These are phyloP conservation scores for Penicillium paxilli DNA, from an alignment of 495 filamentous ascomycete species.

Conservation along the genomic window DNA sequence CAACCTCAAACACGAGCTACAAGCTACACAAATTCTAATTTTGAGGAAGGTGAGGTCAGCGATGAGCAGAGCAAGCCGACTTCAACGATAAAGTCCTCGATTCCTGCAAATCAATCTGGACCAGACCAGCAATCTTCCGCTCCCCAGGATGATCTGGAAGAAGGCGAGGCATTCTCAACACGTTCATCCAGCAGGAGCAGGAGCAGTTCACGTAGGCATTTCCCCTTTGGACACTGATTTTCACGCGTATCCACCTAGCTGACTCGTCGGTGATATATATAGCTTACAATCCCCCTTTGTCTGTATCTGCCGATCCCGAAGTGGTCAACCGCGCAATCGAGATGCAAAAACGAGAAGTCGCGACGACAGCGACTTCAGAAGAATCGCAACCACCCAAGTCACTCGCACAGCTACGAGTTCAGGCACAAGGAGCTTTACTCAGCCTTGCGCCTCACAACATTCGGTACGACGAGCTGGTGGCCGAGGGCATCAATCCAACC, in stretches of 20 bases:
- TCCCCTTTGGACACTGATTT: too few relatives aligned
- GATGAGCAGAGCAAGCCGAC: conserved; percentile 53
- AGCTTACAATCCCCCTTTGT: conserved; percentile 47
- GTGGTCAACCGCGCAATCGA: conserved; percentile 17
- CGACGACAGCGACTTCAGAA: neutral
- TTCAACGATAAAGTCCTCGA: neutral
- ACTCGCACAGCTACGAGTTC: conserved; percentile 55
- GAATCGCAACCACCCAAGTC: conserved; percentile 17
- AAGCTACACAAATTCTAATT: conserved; percentile 19
- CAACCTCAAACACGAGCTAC: conserved; percentile 5
- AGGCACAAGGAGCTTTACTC: conserved; percentile 68
- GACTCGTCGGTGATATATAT: neutral
- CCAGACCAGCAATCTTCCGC: neutral
- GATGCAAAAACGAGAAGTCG: conserved; percentile 9
- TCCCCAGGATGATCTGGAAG: conserved; percentile 23
- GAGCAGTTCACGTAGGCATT: conserved; percentile 39
- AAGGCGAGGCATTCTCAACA: conserved; percentile 29
- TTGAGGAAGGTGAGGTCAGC: conserved; percentile 76
- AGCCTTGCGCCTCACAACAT: conserved; percentile 64
- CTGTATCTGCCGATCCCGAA: conserved; percentile 22
- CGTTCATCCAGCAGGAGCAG: conserved; percentile 30
- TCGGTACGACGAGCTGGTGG: conserved; percentile 65
- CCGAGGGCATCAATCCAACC: conserved; percentile 67
- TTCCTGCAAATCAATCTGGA: neutral
- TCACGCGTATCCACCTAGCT: conserved; percentile 28